A percentile compares a stretch with the other conserved stretches of the same genome.
phyloP scores from a whole-genome alignment of 1,284 basidiomycete genomes.

The Moesziomyces globuligerus region DNA sequence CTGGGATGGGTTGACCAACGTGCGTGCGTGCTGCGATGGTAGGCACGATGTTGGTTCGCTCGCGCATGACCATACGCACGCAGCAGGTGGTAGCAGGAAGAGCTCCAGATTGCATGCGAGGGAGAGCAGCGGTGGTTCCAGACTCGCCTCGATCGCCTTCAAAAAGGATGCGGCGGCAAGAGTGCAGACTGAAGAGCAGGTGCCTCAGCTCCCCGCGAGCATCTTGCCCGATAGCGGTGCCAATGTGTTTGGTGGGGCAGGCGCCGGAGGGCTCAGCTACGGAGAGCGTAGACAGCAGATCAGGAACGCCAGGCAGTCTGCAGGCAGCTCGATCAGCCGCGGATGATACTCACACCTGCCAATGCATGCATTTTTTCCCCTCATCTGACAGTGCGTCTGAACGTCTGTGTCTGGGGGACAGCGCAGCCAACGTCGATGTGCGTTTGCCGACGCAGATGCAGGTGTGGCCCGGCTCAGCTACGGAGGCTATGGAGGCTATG shows the following conservation, averaged over 20 bases:
- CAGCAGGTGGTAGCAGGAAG: constrained; percentile 21
- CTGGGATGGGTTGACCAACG: constrained; percentile 84
- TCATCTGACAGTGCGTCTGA: too few species aligned
- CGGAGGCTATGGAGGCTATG: too few species aligned
- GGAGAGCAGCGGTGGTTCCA: constrained; percentile 33
- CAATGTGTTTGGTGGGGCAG: constrained; percentile 12
- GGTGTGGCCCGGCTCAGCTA: too few species aligned
- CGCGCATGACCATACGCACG: constrained; percentile 44
- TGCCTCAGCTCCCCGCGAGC: too few species aligned
- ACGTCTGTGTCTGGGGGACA: too few species aligned
- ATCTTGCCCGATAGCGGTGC: too few species aligned
- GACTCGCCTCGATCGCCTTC: constrained; percentile 27
- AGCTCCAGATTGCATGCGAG: constrained; percentile 33
- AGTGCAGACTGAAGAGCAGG: constrained; percentile 30
- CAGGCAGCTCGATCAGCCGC: constrained; percentile 13
- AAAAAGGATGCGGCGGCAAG: too few species aligned
- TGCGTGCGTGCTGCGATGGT: constrained; percentile 86
- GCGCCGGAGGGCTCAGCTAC: constrained; percentile 18
- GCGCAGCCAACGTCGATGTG: too few species aligned
- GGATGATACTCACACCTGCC: constrained; percentile 5
- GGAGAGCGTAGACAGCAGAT: constrained; percentile 38
- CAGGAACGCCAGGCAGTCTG: constrained; percentile 28
- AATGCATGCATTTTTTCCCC: too few species aligned
- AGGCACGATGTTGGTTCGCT: constrained; percentile 74
- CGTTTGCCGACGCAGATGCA: too few species aligned